Conservation (phyloP, 306 rosid species). For the Boehmeria nivea region DNA sequence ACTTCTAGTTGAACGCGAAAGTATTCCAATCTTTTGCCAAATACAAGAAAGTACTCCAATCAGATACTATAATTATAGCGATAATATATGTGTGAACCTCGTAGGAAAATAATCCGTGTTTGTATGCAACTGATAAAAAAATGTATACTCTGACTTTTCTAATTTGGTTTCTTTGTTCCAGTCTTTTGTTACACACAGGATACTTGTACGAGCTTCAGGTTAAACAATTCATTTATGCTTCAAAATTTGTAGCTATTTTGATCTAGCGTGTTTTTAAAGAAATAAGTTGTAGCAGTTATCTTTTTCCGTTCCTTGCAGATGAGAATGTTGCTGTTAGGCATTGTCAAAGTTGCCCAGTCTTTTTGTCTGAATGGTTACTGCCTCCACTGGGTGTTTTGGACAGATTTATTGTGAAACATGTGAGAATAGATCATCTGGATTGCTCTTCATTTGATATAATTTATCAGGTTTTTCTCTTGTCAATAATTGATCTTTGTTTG, state of each 20-base stretch:
- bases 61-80: too few species aligned
- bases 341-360: slow-evolving; percentile 36
- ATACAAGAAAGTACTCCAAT: too few species aligned
- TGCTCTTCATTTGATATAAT: slow-evolving; percentile 7
- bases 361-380: slow-evolving; percentile 66
- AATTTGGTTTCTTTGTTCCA: slow-evolving; percentile 34
- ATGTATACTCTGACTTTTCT: not conserved
- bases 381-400: slow-evolving; percentile 49
- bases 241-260: not conserved
- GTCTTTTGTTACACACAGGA: slow-evolving; percentile 80
- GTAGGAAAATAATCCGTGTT: too few species aligned
- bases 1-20: too few species aligned
- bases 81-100: too few species aligned
- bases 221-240: slow-evolving; percentile 7
- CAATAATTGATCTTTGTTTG: slow-evolving; percentile 12
- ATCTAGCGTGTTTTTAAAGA: not conserved
- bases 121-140: too few species aligned
- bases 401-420: slow-evolving; percentile 63
- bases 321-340: slow-evolving; percentile 30
- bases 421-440: slow-evolving; percentile 31
- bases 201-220: slow-evolving; percentile 72
- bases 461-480: slow-evolving; percentile 4
- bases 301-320: slow-evolving; percentile 39
- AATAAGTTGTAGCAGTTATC: not conserved
- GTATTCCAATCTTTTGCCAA: too few species aligned